These are phyloP conservation scores for Dichotomopilus funicola DNA, from an alignment of 2,329 filamentous ascomycete genomes.

Conservation along the genomic window DNA sequence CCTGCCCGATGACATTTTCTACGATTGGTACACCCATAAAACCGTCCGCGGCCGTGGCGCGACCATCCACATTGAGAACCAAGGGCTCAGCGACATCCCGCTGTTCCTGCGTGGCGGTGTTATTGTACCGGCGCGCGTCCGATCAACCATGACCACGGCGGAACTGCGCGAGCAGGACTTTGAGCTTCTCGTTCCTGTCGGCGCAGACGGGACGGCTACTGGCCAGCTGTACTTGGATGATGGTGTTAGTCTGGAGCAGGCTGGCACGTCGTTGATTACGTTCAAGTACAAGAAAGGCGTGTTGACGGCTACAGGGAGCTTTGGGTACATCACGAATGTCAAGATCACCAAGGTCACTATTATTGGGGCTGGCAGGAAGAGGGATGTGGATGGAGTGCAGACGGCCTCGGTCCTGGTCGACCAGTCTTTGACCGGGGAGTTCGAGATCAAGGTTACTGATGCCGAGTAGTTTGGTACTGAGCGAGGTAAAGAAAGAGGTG, in stretches of 20 bases:
- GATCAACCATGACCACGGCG: slow-evolving; percentile 55
- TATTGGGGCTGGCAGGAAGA: slow-evolving; percentile 31
- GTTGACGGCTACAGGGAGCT: slow-evolving; percentile 46
- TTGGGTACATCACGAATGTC: slow-evolving; percentile 43
- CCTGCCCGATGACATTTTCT: slow-evolving; percentile 42
- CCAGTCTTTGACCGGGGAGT: slow-evolving; percentile 12
- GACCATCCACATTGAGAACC: slow-evolving; percentile 33
- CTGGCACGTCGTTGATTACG: slow-evolving; percentile 47
- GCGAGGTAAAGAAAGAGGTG: not conserved
- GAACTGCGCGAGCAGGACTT: slow-evolving; percentile 60
- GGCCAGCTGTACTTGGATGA: slow-evolving; percentile 74
- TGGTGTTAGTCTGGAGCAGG: slow-evolving; percentile 59
- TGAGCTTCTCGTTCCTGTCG: slow-evolving; percentile 63
- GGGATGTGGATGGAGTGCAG: slow-evolving; percentile 2
- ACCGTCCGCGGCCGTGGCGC: slow-evolving; percentile 36
- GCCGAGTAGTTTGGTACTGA: not conserved
- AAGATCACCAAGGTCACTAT: slow-evolving; percentile 45
- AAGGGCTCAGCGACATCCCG: slow-evolving; percentile 50
- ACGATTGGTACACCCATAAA: slow-evolving; percentile 45
- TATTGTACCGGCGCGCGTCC: slow-evolving; percentile 55
- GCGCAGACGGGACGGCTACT: slow-evolving; percentile 52
- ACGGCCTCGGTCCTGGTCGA: slow-evolving; percentile 8
- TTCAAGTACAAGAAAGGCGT: slow-evolving; percentile 52
- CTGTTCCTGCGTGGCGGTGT: slow-evolving; percentile 60
- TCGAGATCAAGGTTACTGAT: slow-evolving; percentile 5